Evolutionary conservation across 129 eudicot species (phyloP), one percentile per base, ranked within the genome.

Genomic region (Chrysanthemum lavandulifolium): DNA sequence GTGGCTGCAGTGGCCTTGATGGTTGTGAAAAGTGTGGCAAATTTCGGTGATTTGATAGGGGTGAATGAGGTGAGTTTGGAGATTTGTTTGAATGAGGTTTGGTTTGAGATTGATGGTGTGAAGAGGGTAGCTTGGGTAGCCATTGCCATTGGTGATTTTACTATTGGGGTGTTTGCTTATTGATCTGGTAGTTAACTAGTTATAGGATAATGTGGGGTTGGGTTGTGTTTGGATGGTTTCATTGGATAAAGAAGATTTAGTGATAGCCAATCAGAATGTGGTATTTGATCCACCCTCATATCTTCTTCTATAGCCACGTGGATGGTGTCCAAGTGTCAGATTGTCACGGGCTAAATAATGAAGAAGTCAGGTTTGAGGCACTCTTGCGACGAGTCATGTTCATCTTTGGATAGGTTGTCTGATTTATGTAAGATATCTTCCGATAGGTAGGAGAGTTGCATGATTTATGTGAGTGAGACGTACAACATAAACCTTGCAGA

Each of bases 121-220:
- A 86, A 82, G 79, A 86, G 81, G 72, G 91, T 84, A 56, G 96
- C 75, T 86, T 84, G 91, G 10, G 91, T 84, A 72, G 96, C 89
- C 91, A 89, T 86, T 61, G 89, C 87, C 91, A 84, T 86, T 58
- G 15, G 69, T 3, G 14, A 16, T 61, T 48, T 25, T 43, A 43
- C 74, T 56, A 67, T 21, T 57, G 9, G 21, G 69, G 77, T 25
- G 51, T 19, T 55, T 61, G 16, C n/a, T 47, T 50, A 16, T 68
- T 76, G 69, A 48, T 64, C 7, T 33, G 52, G 36, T 61, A 27
- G 63, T 40, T 7, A 40, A 40, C 47, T 40, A 40, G 47, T 19
- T 19, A 19, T 69, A 14, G 61, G 69, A 43, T 45, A 68, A 68
- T 73, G 69, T 68, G 68, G 79, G 73, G 67, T 40, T 13, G 53